Percentiles rank a stretch among this genome's conserved stretches.
Evolutionary conservation across 192 early-diverging fungal species (phyloP).

Genomic region (Coemansia sp.): DNA sequence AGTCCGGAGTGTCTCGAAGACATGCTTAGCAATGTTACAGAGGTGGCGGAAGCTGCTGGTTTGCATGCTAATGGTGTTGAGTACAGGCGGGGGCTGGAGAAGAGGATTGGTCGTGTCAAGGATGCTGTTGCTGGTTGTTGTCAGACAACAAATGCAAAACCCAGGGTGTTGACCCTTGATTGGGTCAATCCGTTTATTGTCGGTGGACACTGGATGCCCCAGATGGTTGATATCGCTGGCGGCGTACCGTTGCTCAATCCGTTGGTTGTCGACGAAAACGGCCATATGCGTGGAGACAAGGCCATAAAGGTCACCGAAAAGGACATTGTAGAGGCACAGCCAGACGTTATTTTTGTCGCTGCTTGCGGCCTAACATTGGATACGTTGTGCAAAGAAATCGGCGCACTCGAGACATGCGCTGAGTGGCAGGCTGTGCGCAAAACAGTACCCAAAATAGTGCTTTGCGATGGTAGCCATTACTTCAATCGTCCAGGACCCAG

Average conservation of each 20-base stretch:
- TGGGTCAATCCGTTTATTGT: constrained; percentile 59
- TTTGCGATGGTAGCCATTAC: constrained; percentile 64
- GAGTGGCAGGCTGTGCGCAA: constrained; percentile 14
- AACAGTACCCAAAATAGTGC: constrained; percentile 22
- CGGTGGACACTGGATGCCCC: constrained; percentile 57
- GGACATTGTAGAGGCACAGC: constrained; percentile 26
- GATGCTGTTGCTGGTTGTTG: neutral
- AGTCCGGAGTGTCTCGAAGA: constrained; percentile 56
- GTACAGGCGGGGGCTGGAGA: neutral
- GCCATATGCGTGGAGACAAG: neutral
- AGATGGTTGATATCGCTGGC: constrained; percentile 58
- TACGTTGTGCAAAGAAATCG: constrained; percentile 35
- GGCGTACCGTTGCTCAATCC: constrained; percentile 44
- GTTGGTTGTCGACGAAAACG: constrained; percentile 16
- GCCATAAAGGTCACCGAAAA: constrained; percentile 19
- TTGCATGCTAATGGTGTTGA: constrained; percentile 15
- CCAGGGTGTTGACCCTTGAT: constrained; percentile 52
- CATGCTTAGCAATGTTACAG: constrained; percentile 49
- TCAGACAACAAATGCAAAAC: neutral
- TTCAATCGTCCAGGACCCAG: constrained; percentile 61
- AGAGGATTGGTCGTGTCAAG: neutral
- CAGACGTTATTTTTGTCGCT: constrained; percentile 52
- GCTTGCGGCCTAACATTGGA: constrained; percentile 57
- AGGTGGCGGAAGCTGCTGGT: constrained; percentile 50
- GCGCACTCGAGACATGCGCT: neutral